Base-by-base conservation (phyloP, 805 yeast genomes). In the Lachancea sp. region DNA sequence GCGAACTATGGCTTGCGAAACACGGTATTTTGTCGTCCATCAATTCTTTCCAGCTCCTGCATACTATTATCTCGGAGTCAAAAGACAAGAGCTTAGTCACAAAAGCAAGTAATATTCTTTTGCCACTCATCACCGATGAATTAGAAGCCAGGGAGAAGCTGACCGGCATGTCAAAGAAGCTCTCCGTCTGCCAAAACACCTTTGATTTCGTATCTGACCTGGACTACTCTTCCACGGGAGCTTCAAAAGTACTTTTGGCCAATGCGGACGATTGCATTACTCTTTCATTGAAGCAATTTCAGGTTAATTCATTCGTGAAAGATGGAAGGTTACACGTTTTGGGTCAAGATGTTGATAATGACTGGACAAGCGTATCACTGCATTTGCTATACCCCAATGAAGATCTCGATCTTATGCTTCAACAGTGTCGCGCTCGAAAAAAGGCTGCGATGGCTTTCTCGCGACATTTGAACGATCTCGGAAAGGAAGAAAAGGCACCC, bases 351-450 rank as follows among this genome's bases (percentile, higher is more conserved):
- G 5, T 44, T 5, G 22, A 25, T 7, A 33, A 30, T 13, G 12
- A 29, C 4, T 38, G 25, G 7, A 29, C 38, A 13, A 32, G 29
- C 12, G 52, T 71, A 18, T 78, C 74, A 44, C 48, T 81, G 27
- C 77, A 78, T 42, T 50, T 70, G 1, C 72, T 63, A 45, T 67
- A 71, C 45, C 66, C 79, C 0, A 87, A 82, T 58, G 82, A 78
- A 1, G 71, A 70, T 40, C 60, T 85, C 42, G 62, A 37, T 7
- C 12, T 26, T 11, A 27, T 41, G 12, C 27, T 40, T 9, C 43
- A 40, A 32, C 37, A 40, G n/a, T 31, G 32, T 18, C 43, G 19
- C 10, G 36, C 43, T 15, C 35, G 22, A 3, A 6, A 8, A n/a
- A 27, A 20, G 10, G 37, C 43, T n/a, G 36, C 32, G 12, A 22